phyloP scores from a whole-genome alignment of 768 basidiomycete species.

The Pleurotus sapidus region DNA sequence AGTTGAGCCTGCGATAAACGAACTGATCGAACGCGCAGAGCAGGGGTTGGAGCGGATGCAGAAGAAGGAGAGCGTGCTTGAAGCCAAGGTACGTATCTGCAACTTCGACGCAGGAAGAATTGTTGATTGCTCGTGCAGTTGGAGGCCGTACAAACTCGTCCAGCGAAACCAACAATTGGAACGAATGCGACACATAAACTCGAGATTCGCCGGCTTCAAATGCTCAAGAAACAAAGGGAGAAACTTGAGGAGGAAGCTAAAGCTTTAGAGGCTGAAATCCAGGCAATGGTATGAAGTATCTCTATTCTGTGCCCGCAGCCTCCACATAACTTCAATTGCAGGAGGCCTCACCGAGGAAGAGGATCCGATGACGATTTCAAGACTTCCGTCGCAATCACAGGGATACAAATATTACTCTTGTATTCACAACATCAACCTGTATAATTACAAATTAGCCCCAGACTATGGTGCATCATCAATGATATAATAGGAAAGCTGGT shows the following conservation, averaged over 20 bases:
- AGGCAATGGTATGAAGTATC: constrained; percentile 41
- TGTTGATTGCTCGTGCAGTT: constrained; percentile 35
- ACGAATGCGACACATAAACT: constrained; percentile 59
- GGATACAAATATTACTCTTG: too few species aligned
- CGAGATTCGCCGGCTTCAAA: constrained; percentile 63
- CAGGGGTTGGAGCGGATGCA: constrained; percentile 59
- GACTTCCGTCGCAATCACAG: too few species aligned
- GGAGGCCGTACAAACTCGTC: constrained; percentile 49
- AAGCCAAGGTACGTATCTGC: constrained; percentile 52
- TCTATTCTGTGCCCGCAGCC: background rate
- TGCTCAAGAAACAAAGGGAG: constrained; percentile 64
- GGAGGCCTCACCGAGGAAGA: constrained; percentile 4
- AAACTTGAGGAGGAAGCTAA: constrained; percentile 62
- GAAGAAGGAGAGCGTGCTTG: constrained; percentile 60
- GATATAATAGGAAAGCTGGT: background rate
- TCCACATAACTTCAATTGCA: background rate
- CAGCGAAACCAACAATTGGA: constrained; percentile 40
- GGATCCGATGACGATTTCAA: background rate
- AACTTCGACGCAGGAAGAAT: background rate
- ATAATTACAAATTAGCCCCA: too few species aligned
- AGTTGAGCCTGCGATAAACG: constrained; percentile 76
- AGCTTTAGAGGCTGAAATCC: constrained; percentile 59
- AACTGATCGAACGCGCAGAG: constrained; percentile 70
- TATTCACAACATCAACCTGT: too few species aligned
- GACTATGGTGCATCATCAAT: background rate